Percentiles rank a stretch among this genome's conserved stretches.
phyloP scores from a whole-genome alignment of 2,329 filamentous ascomycete species.

The Apiospora phragmitis region DNA sequence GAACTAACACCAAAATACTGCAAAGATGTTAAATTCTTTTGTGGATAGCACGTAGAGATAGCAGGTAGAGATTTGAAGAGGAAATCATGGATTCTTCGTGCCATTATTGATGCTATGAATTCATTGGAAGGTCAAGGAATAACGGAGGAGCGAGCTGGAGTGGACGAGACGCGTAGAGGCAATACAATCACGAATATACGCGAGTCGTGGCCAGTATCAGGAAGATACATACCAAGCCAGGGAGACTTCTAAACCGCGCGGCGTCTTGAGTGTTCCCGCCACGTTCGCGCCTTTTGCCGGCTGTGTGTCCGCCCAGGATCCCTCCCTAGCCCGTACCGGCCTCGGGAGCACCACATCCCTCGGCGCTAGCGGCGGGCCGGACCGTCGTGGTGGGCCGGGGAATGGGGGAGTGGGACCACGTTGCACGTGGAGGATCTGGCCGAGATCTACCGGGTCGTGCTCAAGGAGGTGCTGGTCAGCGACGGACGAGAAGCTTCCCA shows the following conservation, averaged over 20 bases:
- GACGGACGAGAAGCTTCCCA: conserved; percentile 31
- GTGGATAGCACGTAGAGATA: background rate
- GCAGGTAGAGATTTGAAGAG: background rate
- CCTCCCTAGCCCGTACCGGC: no score
- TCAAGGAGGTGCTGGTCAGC: conserved; percentile 32
- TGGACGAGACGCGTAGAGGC: background rate
- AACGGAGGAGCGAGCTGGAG: background rate
- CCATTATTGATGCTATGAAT: background rate
- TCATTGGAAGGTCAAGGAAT: background rate
- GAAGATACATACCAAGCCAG: background rate
- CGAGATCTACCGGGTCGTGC: conserved; percentile 39
- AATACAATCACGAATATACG: background rate
- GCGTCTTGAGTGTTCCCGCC: conserved; percentile 41
- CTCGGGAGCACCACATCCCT: no score
- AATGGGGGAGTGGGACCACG: conserved; percentile 41
- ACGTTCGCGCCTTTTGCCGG: no score
- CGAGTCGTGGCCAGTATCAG: background rate
- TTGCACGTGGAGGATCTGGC: conserved; percentile 48
- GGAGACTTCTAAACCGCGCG: conserved; percentile 25
- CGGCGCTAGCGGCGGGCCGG: conserved; percentile 24
- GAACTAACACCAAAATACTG: background rate
- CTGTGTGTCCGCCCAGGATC: no score
- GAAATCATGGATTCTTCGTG: background rate
- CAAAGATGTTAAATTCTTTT: background rate
- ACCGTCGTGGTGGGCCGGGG: conserved; percentile 33